phyloP scores from a whole-genome alignment of 176 grass and related monocot genomes.

The Zoysia japonica region DNA sequence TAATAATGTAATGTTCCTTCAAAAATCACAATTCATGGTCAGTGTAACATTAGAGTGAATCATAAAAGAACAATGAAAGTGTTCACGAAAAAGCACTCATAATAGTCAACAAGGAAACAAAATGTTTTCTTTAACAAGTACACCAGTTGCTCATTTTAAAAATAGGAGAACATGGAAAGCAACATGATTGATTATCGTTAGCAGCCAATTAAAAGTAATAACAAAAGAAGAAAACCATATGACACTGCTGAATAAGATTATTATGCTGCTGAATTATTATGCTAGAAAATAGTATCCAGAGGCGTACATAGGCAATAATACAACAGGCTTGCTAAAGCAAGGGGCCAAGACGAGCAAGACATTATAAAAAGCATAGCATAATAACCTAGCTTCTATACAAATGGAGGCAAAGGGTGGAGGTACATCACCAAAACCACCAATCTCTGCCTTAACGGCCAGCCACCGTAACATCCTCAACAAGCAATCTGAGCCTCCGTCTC shows the following conservation, averaged over 20 bases:
- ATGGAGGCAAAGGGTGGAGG: neutral
- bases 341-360: slow-evolving; percentile 29
- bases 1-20: neutral
- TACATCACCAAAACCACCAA: slow-evolving; percentile 25
- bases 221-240: neutral
- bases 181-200: slow-evolving; percentile 4
- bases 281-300: slow-evolving; percentile 29
- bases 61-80: neutral
- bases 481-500: slow-evolving; percentile 62
- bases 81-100: neutral
- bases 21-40: slow-evolving; percentile 4
- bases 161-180: neutral
- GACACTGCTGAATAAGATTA: slow-evolving; percentile 39
- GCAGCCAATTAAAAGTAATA: neutral
- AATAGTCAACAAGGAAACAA: neutral
- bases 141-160: slow-evolving; percentile 1
- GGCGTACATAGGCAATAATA: slow-evolving; percentile 44
- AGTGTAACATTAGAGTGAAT: neutral
- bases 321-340: slow-evolving; percentile 33
- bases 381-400: slow-evolving; percentile 55
- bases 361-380: slow-evolving; percentile 48
- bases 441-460: slow-evolving; percentile 41
- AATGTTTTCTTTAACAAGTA: slow-evolving; percentile 7
- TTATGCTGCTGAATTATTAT: slow-evolving; percentile 37
- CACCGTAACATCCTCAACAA: slow-evolving; percentile 49